These are phyloP conservation scores for Ganoderma lingzhi DNA, from an alignment of 1,284 basidiomycete species.

Conservation along the genomic window DNA sequence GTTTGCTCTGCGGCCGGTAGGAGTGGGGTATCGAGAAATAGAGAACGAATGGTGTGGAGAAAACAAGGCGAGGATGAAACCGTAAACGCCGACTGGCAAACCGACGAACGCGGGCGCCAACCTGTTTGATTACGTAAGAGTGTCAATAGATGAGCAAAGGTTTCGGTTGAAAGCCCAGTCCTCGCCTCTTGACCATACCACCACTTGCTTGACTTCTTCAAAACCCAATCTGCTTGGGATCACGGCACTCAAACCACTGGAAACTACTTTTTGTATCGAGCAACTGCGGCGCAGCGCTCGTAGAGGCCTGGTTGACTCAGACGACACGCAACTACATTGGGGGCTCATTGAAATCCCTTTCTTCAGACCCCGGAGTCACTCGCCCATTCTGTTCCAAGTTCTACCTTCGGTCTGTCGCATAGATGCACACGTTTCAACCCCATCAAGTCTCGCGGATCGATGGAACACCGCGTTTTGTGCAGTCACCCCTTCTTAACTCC, in stretches of 20 bases:
- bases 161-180: neutral
- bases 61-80: neutral
- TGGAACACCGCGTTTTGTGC: neutral
- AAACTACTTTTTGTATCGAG: neutral
- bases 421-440: neutral
- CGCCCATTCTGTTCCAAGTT: neutral
- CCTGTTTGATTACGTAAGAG: neutral
- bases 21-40: neutral
- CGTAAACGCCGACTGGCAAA: no score
- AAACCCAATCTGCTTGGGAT: neutral
- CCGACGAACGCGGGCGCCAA: neutral
- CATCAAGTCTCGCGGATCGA: neutral
- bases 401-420: neutral
- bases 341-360: neutral
- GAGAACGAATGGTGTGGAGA: neutral
- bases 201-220: neutral
- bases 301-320: neutral
- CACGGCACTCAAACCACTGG: neutral
- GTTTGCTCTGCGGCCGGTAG: no score
- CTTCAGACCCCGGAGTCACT: neutral
- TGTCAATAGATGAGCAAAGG: neutral
- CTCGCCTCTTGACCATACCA: neutral
- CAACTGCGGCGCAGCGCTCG: constrained; percentile 1
- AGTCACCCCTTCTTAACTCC: neutral
- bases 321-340: neutral